Evolutionary conservation across 345 rosid genomes (phyloP), one percentile per base, ranked within the genome.

Genomic region (Melaleuca quinquenervia): DNA sequence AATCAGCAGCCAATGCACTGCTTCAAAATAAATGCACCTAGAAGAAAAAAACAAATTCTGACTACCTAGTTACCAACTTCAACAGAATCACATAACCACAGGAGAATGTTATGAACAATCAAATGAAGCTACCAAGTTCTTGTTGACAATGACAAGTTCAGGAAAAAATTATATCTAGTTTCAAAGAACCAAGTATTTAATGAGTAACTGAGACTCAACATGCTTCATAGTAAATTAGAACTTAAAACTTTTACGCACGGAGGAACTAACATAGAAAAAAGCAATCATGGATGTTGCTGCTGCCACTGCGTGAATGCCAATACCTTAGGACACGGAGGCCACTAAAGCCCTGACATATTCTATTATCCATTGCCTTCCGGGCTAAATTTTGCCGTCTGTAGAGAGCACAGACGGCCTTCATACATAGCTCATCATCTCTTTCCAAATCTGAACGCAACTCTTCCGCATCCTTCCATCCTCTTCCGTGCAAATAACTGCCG

Each of bases 161-260:
- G 80, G 36, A 36, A 70, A 70, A 13, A 48, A 70, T 26, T 20
- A 24, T 36, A 64, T 29, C 48, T 48, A 36, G 48, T 36, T 70
- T 70, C 80, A 70, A 70, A 70, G 13, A 70, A 36, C 48, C 32
- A 20, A 70, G 48, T 70, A 36, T 70, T 48, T 36, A 18, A 36
- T 18, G 13, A 36, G 48, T 36, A 70, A 24, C n/a, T 55, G 24
- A 55, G 60, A 9, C 27, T 55, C 20, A 44, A 27, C 52, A 49
- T 24, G 29, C 3, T 0, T 26, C 10, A 82, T 6, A 24, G 20
- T 82, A 6, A 49, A 49, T 22, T 49, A 27, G 16, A 76, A 82
- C 87, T 88, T 88, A 88, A 88, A 88, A 60, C 86, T 74, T 86
- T 27, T 50, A 70, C 70, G 44, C n/a, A 20, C 36, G n/a, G 74